phyloP scores from a whole-genome alignment of 495 filamentous ascomycete genomes.

The Penicillium canescens region DNA sequence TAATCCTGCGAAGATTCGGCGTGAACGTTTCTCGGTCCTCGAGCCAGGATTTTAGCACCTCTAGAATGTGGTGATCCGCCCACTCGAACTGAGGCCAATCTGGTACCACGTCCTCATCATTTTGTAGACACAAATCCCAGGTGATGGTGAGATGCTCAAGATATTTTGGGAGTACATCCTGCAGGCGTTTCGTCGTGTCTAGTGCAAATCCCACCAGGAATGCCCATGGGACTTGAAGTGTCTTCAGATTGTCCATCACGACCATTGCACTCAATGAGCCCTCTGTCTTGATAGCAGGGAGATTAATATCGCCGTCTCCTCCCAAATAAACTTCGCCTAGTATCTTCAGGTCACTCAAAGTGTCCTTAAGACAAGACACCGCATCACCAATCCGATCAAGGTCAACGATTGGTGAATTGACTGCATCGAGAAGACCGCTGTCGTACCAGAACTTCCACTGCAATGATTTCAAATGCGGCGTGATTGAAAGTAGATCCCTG shows the following conservation, averaged over 20 bases:
- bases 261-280: conserved; percentile 17
- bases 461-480: conserved; percentile 6
- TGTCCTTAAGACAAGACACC: conserved; percentile 14
- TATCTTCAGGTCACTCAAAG: conserved; percentile 18
- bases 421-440: conserved; percentile 12
- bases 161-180: conserved; percentile 14
- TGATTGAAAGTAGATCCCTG: conserved; percentile 12
- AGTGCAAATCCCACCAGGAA: conserved; percentile 15
- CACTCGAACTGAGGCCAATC: conserved; percentile 10
- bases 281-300: conserved; percentile 6
- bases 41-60: conserved; percentile 13
- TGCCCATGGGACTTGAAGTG: conserved; percentile 14
- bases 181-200: conserved; percentile 12
- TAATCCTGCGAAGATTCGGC: conserved; percentile 11
- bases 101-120: conserved; percentile 1
- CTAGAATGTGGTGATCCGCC: conserved; percentile 5
- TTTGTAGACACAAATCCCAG: conserved; percentile 11
- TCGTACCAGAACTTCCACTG: conserved; percentile 14
- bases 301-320: not conserved
- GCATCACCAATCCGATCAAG: conserved; percentile 12
- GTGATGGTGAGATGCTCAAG: conserved; percentile 15
- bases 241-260: conserved; percentile 7
- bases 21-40: conserved; percentile 12
- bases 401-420: conserved; percentile 12
- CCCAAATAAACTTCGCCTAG: not conserved